Percentiles rank a stretch among this genome's conserved stretches.
Evolutionary conservation across 1,139 yeast genomes (phyloP).

Genomic region (Scheffersomyces stambukii): DNA sequence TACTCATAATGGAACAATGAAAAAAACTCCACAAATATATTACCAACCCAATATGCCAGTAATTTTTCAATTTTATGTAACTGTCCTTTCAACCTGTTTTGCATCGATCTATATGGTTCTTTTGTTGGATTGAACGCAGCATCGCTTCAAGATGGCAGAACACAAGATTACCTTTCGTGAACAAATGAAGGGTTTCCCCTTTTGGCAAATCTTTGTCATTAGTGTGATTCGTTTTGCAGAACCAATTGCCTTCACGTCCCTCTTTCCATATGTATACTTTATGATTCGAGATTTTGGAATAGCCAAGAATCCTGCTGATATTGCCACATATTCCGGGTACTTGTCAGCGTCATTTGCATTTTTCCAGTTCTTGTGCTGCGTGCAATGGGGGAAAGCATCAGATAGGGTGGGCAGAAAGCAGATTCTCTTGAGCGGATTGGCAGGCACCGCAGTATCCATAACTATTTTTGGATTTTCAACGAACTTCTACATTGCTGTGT

Average conservation of each 20-base stretch:
- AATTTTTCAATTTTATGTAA: too few relatives aligned
- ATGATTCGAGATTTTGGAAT: slow-evolving; percentile 36
- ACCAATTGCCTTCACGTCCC: slow-evolving; percentile 37
- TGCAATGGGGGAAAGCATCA: slow-evolving; percentile 33
- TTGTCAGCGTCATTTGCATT: slow-evolving; percentile 36
- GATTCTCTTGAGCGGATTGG: slow-evolving; percentile 26
- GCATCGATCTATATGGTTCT: slow-evolving; percentile 1
- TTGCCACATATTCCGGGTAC: slow-evolving; percentile 34
- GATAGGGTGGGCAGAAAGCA: slow-evolving; percentile 32
- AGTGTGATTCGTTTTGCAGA: slow-evolving; percentile 32
- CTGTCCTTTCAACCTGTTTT: too few relatives aligned
- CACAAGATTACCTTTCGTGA: slow-evolving; percentile 16
- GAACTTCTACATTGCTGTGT: slow-evolving; percentile 29
- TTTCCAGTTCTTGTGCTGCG: slow-evolving; percentile 32
- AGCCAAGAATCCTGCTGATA: slow-evolving; percentile 31
- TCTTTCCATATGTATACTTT: slow-evolving; percentile 36
- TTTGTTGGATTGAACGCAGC: neutral
- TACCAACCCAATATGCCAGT: too few relatives aligned
- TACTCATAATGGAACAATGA: too few relatives aligned
- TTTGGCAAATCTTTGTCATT: slow-evolving; percentile 30
- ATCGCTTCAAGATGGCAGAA: neutral
- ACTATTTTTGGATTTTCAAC: slow-evolving; percentile 31
- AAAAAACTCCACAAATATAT: too few relatives aligned
- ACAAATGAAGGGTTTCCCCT: slow-evolving; percentile 31
- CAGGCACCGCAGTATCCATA: slow-evolving; percentile 27